Conservation (phyloP, 495 filamentous ascomycete species). For the Saxispiralis lemnorum region DNA sequence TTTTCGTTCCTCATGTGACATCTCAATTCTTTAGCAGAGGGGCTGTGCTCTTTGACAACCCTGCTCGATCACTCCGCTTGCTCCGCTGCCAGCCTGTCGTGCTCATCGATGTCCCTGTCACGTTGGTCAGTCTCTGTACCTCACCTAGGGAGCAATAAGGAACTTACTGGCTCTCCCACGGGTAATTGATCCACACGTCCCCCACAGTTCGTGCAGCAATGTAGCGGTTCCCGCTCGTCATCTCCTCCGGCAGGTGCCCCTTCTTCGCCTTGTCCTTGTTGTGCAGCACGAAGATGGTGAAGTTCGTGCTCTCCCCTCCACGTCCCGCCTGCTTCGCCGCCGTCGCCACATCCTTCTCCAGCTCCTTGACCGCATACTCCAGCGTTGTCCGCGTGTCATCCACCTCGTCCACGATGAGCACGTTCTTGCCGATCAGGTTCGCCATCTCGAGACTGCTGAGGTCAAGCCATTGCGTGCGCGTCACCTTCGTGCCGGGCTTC, state of each 20-base stretch:
- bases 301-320: slow-evolving; percentile 51
- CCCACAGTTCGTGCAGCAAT: slow-evolving; percentile 69
- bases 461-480: slow-evolving; percentile 95
- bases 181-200: slow-evolving; percentile 97
- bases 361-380: slow-evolving; percentile 87
- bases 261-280: slow-evolving; percentile 88
- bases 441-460: slow-evolving; percentile 73
- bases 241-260: slow-evolving; percentile 62
- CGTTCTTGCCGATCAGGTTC: slow-evolving; percentile 88
- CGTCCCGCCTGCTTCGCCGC: slow-evolving; percentile 55
- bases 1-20: too few relatives aligned
- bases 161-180: slow-evolving; percentile 82
- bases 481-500: slow-evolving; percentile 76
- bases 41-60: not conserved
- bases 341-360: slow-evolving; percentile 86
- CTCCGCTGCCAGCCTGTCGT: slow-evolving; percentile 49
- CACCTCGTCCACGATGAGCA: slow-evolving; percentile 96
- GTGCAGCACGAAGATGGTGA: slow-evolving; percentile 88
- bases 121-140: not conserved
- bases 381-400: slow-evolving; percentile 95
- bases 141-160: not conserved
- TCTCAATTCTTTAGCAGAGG: too few relatives aligned
- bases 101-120: slow-evolving; percentile 71
- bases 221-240: slow-evolving; percentile 61
- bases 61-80: slow-evolving; percentile 5